A percentile compares a stretch with the other conserved stretches of the same genome.
phyloP scores from a whole-genome alignment of 2,329 filamentous ascomycete genomes.

The Aspergillus texensis region DNA sequence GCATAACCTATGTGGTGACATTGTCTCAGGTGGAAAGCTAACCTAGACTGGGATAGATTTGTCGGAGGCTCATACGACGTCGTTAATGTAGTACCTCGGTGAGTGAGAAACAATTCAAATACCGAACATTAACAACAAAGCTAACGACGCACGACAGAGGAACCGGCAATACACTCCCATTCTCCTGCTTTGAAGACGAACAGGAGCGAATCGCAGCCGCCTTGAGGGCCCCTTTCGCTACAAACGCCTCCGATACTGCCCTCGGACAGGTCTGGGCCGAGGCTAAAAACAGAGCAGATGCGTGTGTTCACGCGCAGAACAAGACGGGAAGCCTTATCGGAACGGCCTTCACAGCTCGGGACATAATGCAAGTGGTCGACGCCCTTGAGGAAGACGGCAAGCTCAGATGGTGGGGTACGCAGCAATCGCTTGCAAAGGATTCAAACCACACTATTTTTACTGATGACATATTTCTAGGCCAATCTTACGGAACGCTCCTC shows the following conservation, averaged over 20 bases:
- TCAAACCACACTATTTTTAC: background rate
- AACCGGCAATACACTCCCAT: slow-evolving; percentile 1
- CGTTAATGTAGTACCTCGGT: too few relatives aligned
- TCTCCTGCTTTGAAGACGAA: background rate
- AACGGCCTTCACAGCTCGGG: slow-evolving; percentile 47
- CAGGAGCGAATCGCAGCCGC: too few relatives aligned
- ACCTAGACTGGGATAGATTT: too few relatives aligned
- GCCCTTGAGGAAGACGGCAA: slow-evolving; percentile 43
- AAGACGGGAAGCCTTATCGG: slow-evolving; percentile 33
- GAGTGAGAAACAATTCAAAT: too few relatives aligned
- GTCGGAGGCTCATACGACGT: too few relatives aligned
- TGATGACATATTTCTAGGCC: background rate
- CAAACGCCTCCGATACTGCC: too few relatives aligned
- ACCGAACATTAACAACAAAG: too few relatives aligned
- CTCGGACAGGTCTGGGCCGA: too few relatives aligned
- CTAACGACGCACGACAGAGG: background rate
- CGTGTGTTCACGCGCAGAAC: background rate
- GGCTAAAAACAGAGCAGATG: too few relatives aligned
- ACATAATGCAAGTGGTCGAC: slow-evolving; percentile 49
- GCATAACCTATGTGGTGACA: too few relatives aligned
- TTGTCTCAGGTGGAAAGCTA: too few relatives aligned
- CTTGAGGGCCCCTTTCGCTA: too few relatives aligned
- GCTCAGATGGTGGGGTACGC: slow-evolving; percentile 42
- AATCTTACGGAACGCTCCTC: slow-evolving; percentile 19
- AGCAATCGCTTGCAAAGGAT: background rate